Base-by-base conservation (phyloP, 495 filamentous ascomycete genomes). In the Penicillium roqueforti region DNA sequence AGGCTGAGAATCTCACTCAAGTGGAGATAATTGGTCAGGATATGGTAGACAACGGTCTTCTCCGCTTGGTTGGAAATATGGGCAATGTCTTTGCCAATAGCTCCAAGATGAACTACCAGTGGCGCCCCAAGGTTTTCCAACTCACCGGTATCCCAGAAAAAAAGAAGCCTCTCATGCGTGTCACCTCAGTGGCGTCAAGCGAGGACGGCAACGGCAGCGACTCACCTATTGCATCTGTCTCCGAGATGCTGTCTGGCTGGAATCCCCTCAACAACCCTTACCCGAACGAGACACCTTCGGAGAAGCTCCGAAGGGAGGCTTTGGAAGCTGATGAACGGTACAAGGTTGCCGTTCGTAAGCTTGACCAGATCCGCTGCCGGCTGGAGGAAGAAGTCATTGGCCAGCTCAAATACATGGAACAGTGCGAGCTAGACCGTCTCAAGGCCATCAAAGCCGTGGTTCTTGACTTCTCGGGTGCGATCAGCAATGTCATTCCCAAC, bases 401-500 rank as follows among this genome's bases (percentile, higher is more conserved):
- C 28, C 91, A 97, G 58, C 76, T 99, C 50, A 91, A 83, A 63
- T 97, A 96, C 71, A 90, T 99, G 81, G 93, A 99, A 76, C 91
- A 92, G 57, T 99, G 93, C 67, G 93, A 99, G 71, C 75, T 97
- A 36, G 93, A 99, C 68, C 82, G 93, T 39, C 80, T 99, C 36
- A 97, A 95, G 77, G 93, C 93, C 19, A 96, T 97, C 74, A 97
- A 97, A 76, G 88, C 93, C 20, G 93, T 99, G 19, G 85, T 99
- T 48, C 80, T 99, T 29, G 93, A 99, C 71, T 97, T 97, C 72
- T 96, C 95, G 19, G 95, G 93, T 14, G 91, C 93, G 23, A 89
- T 99, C 69, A 93, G 92, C 78, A 97, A 99, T 61, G 92, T 97
- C 60, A 97, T 99, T 61, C 95, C 93, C 14, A 93, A 87, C 61